Percentiles rank a stretch among this genome's conserved stretches.
These are phyloP conservation scores for Fraxinus sp. DNA, from an alignment of 305 asterid genomes.

Conservation along the genomic window DNA sequence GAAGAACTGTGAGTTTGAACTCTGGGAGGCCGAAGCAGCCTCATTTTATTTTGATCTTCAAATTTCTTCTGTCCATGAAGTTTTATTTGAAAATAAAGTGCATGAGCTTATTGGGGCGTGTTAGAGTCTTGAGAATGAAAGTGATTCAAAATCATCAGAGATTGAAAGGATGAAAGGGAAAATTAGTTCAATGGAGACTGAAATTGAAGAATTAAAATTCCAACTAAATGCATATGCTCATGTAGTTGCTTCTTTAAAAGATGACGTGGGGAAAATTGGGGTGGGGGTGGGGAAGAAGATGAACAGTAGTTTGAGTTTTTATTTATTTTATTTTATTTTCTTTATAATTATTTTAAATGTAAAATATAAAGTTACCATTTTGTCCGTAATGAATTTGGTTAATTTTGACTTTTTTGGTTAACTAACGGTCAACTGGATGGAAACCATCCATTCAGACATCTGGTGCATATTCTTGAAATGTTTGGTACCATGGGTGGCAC, in stretches of 20 bases:
- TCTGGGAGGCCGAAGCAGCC: slow-evolving; percentile 86
- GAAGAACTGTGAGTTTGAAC: slow-evolving; percentile 55
- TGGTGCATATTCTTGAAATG: too few species aligned
- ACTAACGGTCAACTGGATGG: too few species aligned
- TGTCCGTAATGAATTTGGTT: too few species aligned
- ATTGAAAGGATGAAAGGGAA: slow-evolving; percentile 62
- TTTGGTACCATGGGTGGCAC: too few species aligned
- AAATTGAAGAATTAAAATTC: slow-evolving; percentile 52
- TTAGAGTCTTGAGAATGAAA: slow-evolving; percentile 46
- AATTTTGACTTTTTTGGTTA: too few species aligned
- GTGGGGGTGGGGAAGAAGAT: too few species aligned
- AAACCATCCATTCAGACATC: too few species aligned
- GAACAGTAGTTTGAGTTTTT: too few species aligned
- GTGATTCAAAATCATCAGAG: slow-evolving; percentile 48
- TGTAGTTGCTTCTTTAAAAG: slow-evolving; percentile 58
- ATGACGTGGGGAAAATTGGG: slow-evolving; percentile 46
- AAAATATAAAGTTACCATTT: too few species aligned
- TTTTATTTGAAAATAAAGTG: slow-evolving; percentile 60
- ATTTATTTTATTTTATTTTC: too few species aligned
- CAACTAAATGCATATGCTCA: slow-evolving; percentile 65
- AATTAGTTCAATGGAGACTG: slow-evolving; percentile 54
- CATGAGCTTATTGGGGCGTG: slow-evolving; percentile 68
- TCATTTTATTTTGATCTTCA: slow-evolving; percentile 81
- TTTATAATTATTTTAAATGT: too few species aligned
- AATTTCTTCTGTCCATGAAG: slow-evolving; percentile 54